These are phyloP conservation scores for Uncinocarpus reesii DNA, from an alignment of 2,329 filamentous ascomycete genomes.

Conservation along the genomic window DNA sequence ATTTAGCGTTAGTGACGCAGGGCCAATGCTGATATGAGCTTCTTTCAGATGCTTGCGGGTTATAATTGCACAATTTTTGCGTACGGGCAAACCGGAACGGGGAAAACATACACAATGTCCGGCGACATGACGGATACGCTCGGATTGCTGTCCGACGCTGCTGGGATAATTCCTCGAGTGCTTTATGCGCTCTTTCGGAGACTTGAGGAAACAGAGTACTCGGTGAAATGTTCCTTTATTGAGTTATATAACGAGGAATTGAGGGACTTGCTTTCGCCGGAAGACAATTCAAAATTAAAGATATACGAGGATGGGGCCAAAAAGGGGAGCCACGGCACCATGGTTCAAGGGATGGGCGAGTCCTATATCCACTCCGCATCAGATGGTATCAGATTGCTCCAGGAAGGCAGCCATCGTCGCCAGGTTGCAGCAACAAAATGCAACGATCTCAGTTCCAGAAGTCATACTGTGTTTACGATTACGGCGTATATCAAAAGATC, in stretches of 20 bases:
- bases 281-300: constrained; percentile 79
- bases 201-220: constrained; percentile 72
- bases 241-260: constrained; percentile 98
- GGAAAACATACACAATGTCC: constrained; percentile 99
- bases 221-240: constrained; percentile 96
- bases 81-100: constrained; percentile 94
- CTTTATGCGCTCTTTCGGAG: constrained; percentile 78
- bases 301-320: constrained; percentile 75
- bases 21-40: neutral
- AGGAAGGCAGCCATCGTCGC: constrained; percentile 79
- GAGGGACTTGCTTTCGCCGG: constrained; percentile 71
- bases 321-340: constrained; percentile 65
- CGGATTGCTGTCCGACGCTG: constrained; percentile 77
- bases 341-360: constrained; percentile 98
- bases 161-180: constrained; percentile 89
- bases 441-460: constrained; percentile 93
- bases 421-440: constrained; percentile 99
- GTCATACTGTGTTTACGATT: constrained; percentile 95
- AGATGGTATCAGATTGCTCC: constrained; percentile 79
- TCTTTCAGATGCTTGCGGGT: constrained; percentile 67
- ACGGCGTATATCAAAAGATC: constrained; percentile 80
- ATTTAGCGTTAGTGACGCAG: neutral
- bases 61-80: constrained; percentile 99
- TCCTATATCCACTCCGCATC: constrained; percentile 76
- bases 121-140: constrained; percentile 86